Evolutionary conservation across 2,329 filamentous ascomycete species (phyloP), one percentile per base, ranked within the genome.

Genomic region (Alternaria conjuncta): DNA sequence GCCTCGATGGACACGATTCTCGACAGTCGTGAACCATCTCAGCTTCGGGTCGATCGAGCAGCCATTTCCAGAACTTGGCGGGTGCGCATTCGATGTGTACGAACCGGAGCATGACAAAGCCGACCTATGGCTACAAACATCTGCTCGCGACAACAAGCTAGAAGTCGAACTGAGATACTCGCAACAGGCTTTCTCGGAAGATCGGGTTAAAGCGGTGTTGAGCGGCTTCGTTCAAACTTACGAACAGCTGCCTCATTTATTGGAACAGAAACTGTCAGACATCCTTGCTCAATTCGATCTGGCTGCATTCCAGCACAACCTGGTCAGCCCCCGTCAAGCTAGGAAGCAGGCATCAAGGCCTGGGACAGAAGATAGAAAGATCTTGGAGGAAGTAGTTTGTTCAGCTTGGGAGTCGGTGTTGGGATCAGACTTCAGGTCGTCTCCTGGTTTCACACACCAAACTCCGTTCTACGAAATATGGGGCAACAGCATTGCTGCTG

Each of bases 61-160:
- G 20, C 57, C 49, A 6, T 60, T 60, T 20, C 46, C 50, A 7
- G 9, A 46, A 8, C n/a, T 32, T 55, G 30, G 30, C 20, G 28
- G 26, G 9, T 55, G 50, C 50, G 57, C 18, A n/a, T 60, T 60
- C 12, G 46, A 21, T 18, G 43, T 60, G 4, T 28, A 41, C 41
- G 57, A 60, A 7, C 57, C 57, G 3, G 57, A 55, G 28, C 57
- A 60, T 41, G 57, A 60, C 57, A 60, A 60, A 15, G n/a, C 57
- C 4, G 57, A 60, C 20, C 21, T 55, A 10, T 60, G 57, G 57
- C 43, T 60, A 43, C 57, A 60, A 49, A 60, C 43, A 5, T 36
- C 41, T 25, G 43, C 50, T 49, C 57, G 50, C 3, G 50, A 18
- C 20, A 23, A 47, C 4, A 44, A 36, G 15, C 26, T 60, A 11